Conservation (phyloP, 441 rosid genomes). For the Mallotus repandus region DNA sequence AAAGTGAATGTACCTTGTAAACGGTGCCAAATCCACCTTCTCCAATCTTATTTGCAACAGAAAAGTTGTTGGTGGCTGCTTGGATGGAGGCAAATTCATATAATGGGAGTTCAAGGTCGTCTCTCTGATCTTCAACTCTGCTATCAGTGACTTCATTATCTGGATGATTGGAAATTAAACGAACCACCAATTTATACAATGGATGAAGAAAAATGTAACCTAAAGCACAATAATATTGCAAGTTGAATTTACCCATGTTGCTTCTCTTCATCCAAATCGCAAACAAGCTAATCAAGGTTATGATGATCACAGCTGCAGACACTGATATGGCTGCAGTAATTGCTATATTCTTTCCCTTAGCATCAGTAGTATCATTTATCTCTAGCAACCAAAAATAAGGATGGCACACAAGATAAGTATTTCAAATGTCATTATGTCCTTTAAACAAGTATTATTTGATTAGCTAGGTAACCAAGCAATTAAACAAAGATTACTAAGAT, state of each 20-base stretch:
- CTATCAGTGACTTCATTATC: background rate
- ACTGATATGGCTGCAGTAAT: constrained; percentile 23
- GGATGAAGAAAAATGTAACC: background rate
- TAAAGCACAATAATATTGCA: background rate
- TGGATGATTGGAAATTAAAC: background rate
- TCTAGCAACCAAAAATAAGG: background rate
- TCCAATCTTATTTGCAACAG: constrained; percentile 17
- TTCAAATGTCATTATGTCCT: background rate
- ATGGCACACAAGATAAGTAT: background rate
- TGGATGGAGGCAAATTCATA: constrained; percentile 9
- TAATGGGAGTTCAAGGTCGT: constrained; percentile 16
- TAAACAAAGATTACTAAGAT: too few species aligned
- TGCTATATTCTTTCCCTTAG: constrained; percentile 17
- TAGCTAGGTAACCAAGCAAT: too few species aligned
- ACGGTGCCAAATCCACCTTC: constrained; percentile 28
- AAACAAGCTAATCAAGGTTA: constrained; percentile 25
- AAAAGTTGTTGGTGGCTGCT: constrained; percentile 21
- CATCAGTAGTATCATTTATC: constrained; percentile 5
- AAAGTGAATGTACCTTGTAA: constrained; percentile 16
- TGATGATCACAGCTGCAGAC: constrained; percentile 25
- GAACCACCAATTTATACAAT: background rate
- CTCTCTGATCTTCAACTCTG: constrained; percentile 7
- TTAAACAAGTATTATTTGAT: too few species aligned
- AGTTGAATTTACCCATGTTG: constrained; percentile 18
- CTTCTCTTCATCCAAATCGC: constrained; percentile 24